These are phyloP conservation scores for Dentipellis sp. DNA, from an alignment of 768 basidiomycete genomes.

Conservation along the genomic window DNA sequence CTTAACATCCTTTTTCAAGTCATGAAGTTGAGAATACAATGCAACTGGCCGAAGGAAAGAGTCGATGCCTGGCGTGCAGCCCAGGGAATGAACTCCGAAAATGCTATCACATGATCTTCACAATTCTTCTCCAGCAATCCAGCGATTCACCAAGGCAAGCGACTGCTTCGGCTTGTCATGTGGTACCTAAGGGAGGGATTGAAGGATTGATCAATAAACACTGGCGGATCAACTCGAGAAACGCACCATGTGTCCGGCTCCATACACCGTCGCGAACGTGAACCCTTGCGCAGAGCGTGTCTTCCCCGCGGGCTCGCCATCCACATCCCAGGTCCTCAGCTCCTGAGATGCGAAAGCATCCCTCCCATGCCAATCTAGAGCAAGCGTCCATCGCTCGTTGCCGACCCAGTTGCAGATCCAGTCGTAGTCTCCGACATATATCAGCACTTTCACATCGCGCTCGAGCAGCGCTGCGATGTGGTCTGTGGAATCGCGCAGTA, in stretches of 20 bases:
- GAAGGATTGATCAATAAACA: neutral
- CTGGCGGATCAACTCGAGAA: neutral
- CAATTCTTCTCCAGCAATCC: constrained; percentile 17
- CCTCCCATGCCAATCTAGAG: constrained; percentile 51
- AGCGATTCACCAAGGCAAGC: constrained; percentile 38
- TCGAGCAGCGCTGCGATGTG: constrained; percentile 48
- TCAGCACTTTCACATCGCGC: constrained; percentile 39
- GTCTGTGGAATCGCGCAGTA: constrained; percentile 18
- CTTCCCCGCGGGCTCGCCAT: constrained; percentile 42
- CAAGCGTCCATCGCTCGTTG: constrained; percentile 52
- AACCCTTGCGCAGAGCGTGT: constrained; percentile 45
- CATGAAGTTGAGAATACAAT: too few species aligned
- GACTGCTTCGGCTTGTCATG: constrained; percentile 54
- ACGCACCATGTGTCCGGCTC: constrained; percentile 68
- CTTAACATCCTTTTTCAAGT: too few species aligned
- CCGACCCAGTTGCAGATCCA: constrained; percentile 56
- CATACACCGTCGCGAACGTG: constrained; percentile 52
- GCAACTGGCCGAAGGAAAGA: neutral
- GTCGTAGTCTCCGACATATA: constrained; percentile 48
- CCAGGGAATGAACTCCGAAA: neutral
- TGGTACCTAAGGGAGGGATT: constrained; percentile 34
- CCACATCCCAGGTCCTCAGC: constrained; percentile 46
- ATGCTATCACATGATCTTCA: constrained; percentile 14
- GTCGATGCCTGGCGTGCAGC: neutral
- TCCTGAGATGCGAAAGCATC: constrained; percentile 33